phyloP scores from a whole-genome alignment of 306 rosid species.

The Rosa persica region DNA sequence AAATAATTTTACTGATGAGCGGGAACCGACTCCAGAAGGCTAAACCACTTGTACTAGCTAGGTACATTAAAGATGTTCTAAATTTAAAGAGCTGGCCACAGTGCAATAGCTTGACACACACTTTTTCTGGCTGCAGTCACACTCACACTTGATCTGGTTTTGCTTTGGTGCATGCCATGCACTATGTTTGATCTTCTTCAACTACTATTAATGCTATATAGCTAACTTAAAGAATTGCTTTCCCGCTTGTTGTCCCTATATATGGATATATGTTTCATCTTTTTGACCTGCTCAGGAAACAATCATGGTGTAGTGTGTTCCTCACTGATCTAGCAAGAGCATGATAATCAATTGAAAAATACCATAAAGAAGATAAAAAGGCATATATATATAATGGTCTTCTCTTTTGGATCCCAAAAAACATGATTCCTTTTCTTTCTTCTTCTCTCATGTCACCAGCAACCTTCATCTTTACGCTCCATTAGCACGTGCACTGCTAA shows the following conservation, averaged over 20 bases:
- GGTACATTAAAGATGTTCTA: background rate
- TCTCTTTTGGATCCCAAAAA: conserved; percentile 39
- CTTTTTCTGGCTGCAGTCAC: conserved; percentile 1
- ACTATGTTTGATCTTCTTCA: background rate
- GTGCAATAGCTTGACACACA: background rate
- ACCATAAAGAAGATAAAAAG: conserved; percentile 21
- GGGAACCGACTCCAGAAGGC: background rate
- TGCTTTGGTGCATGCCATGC: conserved; percentile 7
- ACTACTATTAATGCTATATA: background rate
- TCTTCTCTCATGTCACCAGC: conserved; percentile 23
- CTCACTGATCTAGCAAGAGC: background rate
- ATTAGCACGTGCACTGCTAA: conserved; percentile 44
- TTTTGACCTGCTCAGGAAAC: conserved; percentile 39
- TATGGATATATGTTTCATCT: conserved; percentile 10
- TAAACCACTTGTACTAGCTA: background rate
- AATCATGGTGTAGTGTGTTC: conserved; percentile 30
- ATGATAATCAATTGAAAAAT: conserved; percentile 14
- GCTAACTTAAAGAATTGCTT: conserved; percentile 24
- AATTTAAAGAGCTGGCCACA: background rate
- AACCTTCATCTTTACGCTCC: conserved; percentile 50
- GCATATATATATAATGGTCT: conserved; percentile 9
- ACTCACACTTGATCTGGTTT: conserved; percentile 20
- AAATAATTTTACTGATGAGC: background rate
- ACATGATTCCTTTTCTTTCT: conserved; percentile 30
- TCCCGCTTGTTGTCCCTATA: conserved; percentile 26